These are phyloP conservation scores for Aspergillus brunneoviolaceus DNA, from an alignment of 2,329 filamentous ascomycete genomes.

Conservation along the genomic window DNA sequence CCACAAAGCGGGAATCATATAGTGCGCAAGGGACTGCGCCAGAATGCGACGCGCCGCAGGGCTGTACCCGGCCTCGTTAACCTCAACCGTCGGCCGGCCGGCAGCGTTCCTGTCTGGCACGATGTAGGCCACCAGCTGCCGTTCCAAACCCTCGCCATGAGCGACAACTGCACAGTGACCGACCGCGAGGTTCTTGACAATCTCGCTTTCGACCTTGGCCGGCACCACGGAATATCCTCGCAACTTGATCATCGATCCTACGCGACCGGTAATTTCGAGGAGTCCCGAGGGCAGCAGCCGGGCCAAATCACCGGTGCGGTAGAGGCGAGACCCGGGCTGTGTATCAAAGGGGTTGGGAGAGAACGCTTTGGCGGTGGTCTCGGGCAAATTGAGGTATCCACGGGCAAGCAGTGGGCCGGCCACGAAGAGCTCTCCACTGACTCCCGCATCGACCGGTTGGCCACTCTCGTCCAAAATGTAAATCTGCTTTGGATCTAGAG, in stretches of 20 bases:
- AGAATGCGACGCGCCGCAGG: slow-evolving; percentile 66
- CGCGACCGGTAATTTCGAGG: slow-evolving; percentile 73
- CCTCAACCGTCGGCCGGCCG: slow-evolving; percentile 61
- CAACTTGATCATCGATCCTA: slow-evolving; percentile 78
- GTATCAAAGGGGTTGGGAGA: slow-evolving; percentile 63
- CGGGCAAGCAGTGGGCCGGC: slow-evolving; percentile 72
- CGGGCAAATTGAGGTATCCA: slow-evolving; percentile 76
- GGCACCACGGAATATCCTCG: slow-evolving; percentile 77
- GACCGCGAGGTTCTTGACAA: slow-evolving; percentile 68
- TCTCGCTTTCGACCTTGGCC: slow-evolving; percentile 71
- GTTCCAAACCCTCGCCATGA: slow-evolving; percentile 73
- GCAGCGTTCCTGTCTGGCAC: slow-evolving; percentile 60
- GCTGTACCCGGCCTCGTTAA: slow-evolving; percentile 71
- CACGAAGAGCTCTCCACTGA: slow-evolving; percentile 71
- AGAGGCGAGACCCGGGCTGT: slow-evolving; percentile 65
- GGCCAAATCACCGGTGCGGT: slow-evolving; percentile 71
- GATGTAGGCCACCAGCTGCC: slow-evolving; percentile 74
- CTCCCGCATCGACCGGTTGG: slow-evolving; percentile 61
- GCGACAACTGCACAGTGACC: slow-evolving; percentile 69
- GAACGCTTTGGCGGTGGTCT: slow-evolving; percentile 73
- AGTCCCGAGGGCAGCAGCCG: slow-evolving; percentile 65
- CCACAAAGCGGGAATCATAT: slow-evolving; percentile 81
- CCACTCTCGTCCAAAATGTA: slow-evolving; percentile 72
- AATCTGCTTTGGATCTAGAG: slow-evolving; percentile 65
- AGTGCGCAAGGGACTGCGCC: slow-evolving; percentile 68